A percentile compares a stretch with the other conserved stretches of the same genome.
These are phyloP conservation scores for Calonectria pseudoreteaudii DNA, from an alignment of 2,329 filamentous ascomycete species.

Conservation along the genomic window DNA sequence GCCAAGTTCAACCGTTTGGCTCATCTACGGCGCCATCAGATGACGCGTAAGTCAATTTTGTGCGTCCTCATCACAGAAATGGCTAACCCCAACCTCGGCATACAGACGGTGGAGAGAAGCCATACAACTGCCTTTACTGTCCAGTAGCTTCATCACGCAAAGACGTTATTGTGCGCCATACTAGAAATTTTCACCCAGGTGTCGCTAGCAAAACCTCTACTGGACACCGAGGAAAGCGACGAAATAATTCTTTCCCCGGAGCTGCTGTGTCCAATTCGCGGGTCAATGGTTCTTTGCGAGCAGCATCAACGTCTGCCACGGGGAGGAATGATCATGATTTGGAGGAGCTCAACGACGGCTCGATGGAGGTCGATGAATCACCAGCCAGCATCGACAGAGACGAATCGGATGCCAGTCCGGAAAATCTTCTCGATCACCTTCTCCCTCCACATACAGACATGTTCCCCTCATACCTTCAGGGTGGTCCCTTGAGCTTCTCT, in stretches of 20 bases:
- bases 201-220: not conserved
- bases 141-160: not conserved
- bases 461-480: not conserved
- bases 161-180: not conserved
- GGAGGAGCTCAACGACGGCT: not conserved
- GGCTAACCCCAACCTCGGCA: not conserved
- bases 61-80: not conserved
- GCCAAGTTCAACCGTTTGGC: not conserved
- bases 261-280: not conserved
- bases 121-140: not conserved
- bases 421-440: not conserved
- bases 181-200: not conserved
- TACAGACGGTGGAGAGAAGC: not conserved
- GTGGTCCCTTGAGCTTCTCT: not conserved
- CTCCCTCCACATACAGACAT: not conserved
- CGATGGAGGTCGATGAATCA: not conserved
- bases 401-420: not conserved
- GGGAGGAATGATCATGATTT: not conserved
- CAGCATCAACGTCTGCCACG: not conserved
- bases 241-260: not conserved
- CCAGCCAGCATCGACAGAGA: not conserved
- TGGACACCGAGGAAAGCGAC: not conserved
- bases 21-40: not conserved
- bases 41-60: not conserved
- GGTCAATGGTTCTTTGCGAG: not conserved